Evolutionary conservation across 2,329 filamentous ascomycete species (phyloP).

Genomic region (Fusarium chaquense): DNA sequence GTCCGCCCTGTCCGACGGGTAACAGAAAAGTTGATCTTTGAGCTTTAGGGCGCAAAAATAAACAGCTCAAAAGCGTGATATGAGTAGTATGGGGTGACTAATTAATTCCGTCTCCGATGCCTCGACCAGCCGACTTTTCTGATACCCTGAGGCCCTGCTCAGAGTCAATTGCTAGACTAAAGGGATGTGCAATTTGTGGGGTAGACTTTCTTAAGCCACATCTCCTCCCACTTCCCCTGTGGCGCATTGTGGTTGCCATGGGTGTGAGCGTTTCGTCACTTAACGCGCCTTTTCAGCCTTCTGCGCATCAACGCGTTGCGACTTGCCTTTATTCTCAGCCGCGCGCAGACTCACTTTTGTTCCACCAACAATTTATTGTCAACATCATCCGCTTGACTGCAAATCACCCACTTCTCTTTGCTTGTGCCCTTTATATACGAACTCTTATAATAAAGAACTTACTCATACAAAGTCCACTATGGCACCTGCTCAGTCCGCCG

Average conservation of each 20-base stretch:
- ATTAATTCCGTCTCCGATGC: not conserved
- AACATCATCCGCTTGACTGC: not conserved
- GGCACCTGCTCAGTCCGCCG: constrained; percentile 53
- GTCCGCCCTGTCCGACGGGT: not conserved
- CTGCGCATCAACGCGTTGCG: constrained; percentile 29
- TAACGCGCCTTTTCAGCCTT: constrained; percentile 55
- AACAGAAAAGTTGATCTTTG: not conserved
- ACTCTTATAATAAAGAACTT: not conserved
- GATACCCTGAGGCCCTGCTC: not conserved
- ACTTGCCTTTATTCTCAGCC: constrained; percentile 37
- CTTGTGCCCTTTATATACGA: not conserved
- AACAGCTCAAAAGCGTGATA: not conserved
- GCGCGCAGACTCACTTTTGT: constrained; percentile 32
- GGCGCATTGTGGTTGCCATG: constrained; percentile 21
- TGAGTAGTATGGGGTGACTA: not conserved
- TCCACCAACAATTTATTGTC: constrained; percentile 19
- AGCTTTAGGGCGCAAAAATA: not conserved
- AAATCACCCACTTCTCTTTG: not conserved
- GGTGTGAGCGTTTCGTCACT: constrained; percentile 44
- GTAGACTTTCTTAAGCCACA: constrained; percentile 22
- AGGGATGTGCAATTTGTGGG: constrained; percentile 19
- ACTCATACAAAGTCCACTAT: constrained; percentile 40
- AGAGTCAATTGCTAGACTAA: constrained; percentile 39
- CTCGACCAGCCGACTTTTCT: not conserved
- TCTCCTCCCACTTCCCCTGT: constrained; percentile 21